Conservation (phyloP, 768 basidiomycete species). For the Saitozyma sp. region DNA sequence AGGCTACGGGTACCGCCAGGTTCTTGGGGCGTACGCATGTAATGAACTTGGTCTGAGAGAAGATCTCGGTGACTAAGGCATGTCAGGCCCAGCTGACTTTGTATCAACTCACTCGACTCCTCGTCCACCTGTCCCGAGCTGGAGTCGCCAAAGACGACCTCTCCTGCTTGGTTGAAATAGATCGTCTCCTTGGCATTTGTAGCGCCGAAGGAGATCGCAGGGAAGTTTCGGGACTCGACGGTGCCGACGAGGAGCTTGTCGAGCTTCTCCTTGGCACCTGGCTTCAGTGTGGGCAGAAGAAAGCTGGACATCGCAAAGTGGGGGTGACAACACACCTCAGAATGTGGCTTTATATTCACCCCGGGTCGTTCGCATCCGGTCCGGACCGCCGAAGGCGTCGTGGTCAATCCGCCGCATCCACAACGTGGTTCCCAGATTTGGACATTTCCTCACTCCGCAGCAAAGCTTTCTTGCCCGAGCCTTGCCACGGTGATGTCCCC, state of each 20-base stretch:
- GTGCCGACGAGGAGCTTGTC: slow-evolving; percentile 24
- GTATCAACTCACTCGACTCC: slow-evolving; percentile 22
- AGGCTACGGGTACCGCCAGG: slow-evolving; percentile 5
- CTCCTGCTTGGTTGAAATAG: slow-evolving; percentile 34
- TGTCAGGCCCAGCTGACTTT: not conserved
- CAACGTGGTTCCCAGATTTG: too few relatives aligned
- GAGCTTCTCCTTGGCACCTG: not conserved
- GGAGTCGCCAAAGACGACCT: slow-evolving; percentile 19
- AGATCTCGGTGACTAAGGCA: slow-evolving; percentile 37
- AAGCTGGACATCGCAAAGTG: not conserved
- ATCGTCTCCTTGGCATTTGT: slow-evolving; percentile 35
- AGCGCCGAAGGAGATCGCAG: slow-evolving; percentile 29
- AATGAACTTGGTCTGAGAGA: slow-evolving; percentile 47
- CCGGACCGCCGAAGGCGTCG: too few relatives aligned
- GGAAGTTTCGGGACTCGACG: slow-evolving; percentile 14
- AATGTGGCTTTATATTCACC: too few relatives aligned
- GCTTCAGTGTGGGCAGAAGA: not conserved
- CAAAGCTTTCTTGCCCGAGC: too few relatives aligned
- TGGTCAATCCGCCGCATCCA: too few relatives aligned
- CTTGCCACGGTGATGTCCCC: too few relatives aligned
- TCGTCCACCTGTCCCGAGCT: slow-evolving; percentile 11
- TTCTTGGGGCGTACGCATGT: slow-evolving; percentile 11
- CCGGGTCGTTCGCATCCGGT: too few relatives aligned
- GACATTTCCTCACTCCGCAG: too few relatives aligned
- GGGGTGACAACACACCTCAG: not conserved